Evolutionary conservation across 176 grass and related monocot species (phyloP), one percentile per base, ranked within the genome.

Genomic region (Hyparrhenia diplandra): DNA sequence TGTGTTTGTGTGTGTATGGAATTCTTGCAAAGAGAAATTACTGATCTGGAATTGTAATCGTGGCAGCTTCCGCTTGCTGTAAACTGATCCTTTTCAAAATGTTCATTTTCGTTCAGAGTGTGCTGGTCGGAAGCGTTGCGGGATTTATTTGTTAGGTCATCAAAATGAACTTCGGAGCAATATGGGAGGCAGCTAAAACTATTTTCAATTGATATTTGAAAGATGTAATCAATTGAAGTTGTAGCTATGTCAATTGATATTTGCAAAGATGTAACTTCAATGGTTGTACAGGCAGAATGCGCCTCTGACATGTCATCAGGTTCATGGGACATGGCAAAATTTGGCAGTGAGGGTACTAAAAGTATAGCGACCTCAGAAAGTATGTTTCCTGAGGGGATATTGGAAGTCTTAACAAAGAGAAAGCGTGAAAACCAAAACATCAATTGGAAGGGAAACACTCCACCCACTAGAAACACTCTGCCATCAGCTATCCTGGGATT

Each of bases 401-500:
- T 69, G 46, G 46, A 5, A 57, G 47, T 13, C 58, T 52, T 36
- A 79, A 47, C 45, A 67, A n/a, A n/a, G 60, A 57, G n/a, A 55
- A 55, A 55, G 20, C 52, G n/a, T 23, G 3, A 59, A 58, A 61
- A 14, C 5, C 10, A 68, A 70, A 31, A n/a, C 12, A 75, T 5
- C 18, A 63, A n/a, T 51, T 24, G 64, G 12, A 69, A 32, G 42
- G 59, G 13, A 64, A 70, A 75, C 41, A 10, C 64, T 69, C n/a
- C n/a, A n/a, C n/a, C n/a, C n/a, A n/a, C n/a, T n/a, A n/a, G n/a
- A n/a, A n/a, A 21, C 13, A 24, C 24, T 55, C 31, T 85, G 54
- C 4, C 31, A 65, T 93, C 79, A 85, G 64, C 81, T 86, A 79
- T 77, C 57, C 31, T 94, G 82, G 30, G n/a, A n/a, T n/a, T n/a